phyloP scores from a whole-genome alignment of 78 protist species.

The Emiliania huxleyi region DNA sequence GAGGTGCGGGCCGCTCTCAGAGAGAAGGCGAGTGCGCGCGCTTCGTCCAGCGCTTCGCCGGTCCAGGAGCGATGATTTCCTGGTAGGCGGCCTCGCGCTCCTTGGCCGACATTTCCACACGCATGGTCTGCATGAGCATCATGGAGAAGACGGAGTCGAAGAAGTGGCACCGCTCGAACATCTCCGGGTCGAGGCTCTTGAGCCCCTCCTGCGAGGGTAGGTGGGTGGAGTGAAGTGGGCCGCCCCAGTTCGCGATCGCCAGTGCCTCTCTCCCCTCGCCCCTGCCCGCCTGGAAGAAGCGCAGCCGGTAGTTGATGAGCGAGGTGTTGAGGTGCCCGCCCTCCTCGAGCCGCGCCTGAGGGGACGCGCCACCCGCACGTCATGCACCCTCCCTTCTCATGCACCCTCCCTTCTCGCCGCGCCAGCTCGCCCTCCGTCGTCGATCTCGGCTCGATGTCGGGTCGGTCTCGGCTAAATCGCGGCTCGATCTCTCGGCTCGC shows the following conservation, averaged over 20 bases:
- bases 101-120: not conserved
- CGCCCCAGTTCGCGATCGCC: no score
- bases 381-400: not conserved
- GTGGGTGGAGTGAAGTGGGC: no score
- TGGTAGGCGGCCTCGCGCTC: not conserved
- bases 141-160: not conserved
- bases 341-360: no score
- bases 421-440: no score
- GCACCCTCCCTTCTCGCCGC: no score
- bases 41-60: constrained; percentile 2
- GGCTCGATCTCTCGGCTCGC: no score
- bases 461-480: no score
- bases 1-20: no score
- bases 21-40: no score
- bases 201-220: not conserved
- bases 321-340: not conserved
- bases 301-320: not conserved
- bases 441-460: no score
- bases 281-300: not conserved
- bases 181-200: not conserved
- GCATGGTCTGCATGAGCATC: not conserved
- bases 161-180: not conserved
- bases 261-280: no score
- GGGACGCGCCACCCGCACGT: not conserved
- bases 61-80: not conserved